Evolutionary conservation across 2,329 filamentous ascomycete species (phyloP), one percentile per base, ranked within the genome.

Genomic region (Leptographium radiaticola): DNA sequence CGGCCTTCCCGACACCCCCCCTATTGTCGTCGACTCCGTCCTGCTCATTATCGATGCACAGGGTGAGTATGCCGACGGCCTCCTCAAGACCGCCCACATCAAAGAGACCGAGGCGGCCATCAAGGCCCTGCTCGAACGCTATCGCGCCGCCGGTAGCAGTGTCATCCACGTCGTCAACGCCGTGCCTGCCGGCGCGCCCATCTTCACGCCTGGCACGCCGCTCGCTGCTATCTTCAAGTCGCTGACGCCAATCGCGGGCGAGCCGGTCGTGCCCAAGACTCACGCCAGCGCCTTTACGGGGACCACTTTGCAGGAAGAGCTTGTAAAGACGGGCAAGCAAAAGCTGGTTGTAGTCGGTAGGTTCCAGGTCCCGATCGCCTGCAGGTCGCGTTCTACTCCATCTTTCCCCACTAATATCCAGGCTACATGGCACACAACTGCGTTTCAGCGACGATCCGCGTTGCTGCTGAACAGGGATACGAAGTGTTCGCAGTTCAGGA

Each of bases 401-500:
- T 25, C 25, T 2, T 42, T 12, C 16, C 13, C 11, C 36, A 36
- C 44, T 43, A 48, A 48, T 39, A 38, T 25, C 1, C 6, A 44
- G 42, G 42, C 42, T 44, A 44, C 30, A 30, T 46, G 53, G 53
- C 53, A 4, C 55, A 57, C 51, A 55, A 55, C 48, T 57, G 55
- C n/a, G 55, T 57, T 1, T 53, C 53, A 2, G 80, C 80, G 0
- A 86, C 83, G 0, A 79, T 82, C 0, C 70, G 83, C 46, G 75
- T 81, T 50, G 84, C 71, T 1, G 71, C 68, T 6, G 76, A 86
- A 64, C 68, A 72, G 38, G 83, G 81, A 0, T 85, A 80, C 61
- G 81, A 87, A 62, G 75, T 85, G 30, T 53, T 85, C 1, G 62
- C 86, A 25, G 77, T 74, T 0, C 70, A 76, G 59, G 83, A 85